Evolutionary conservation across 1,284 basidiomycete species (phyloP).

Genomic region (Clitocybe nebularis): DNA sequence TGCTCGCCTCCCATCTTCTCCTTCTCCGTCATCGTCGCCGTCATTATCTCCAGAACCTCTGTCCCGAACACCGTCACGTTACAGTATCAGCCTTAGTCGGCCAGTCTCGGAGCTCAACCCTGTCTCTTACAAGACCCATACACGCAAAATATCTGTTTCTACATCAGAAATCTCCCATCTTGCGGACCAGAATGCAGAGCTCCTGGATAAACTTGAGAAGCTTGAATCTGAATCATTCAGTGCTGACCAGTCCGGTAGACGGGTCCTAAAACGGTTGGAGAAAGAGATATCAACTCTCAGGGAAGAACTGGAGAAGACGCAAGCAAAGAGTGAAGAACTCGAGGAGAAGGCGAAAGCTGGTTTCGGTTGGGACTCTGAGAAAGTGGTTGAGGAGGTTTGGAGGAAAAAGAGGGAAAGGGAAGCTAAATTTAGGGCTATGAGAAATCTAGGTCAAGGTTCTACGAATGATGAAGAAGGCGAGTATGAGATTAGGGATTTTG

Average conservation of each 20-base stretch:
- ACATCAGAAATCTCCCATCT: constrained; percentile 66
- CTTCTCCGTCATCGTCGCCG: constrained; percentile 33
- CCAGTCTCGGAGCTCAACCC: constrained; percentile 22
- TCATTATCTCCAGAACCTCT: constrained; percentile 16
- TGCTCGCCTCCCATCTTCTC: constrained; percentile 50
- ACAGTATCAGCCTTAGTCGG: constrained; percentile 22
- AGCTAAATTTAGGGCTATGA: constrained; percentile 45
- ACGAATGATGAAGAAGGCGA: constrained; percentile 23
- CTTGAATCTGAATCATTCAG: constrained; percentile 67
- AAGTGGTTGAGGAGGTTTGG: constrained; percentile 42
- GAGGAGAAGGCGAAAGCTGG: constrained; percentile 55
- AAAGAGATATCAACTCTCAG: constrained; percentile 68
- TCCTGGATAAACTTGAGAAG: constrained; percentile 68
- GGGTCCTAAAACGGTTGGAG: constrained; percentile 68
- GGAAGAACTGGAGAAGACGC: constrained; percentile 71
- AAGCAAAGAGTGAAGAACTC: constrained; percentile 62
- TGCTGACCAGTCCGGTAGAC: constrained; percentile 64
- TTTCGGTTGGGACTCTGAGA: constrained; percentile 31
- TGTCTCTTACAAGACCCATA: constrained; percentile 31
- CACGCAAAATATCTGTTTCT: constrained; percentile 59
- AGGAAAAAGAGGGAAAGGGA: constrained; percentile 55
- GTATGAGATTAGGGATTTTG: constrained; percentile 51
- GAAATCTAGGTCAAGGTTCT: constrained; percentile 23
- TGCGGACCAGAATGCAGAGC: constrained; percentile 78
- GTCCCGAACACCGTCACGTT: constrained; percentile 25